phyloP scores from a whole-genome alignment of 257 asterid genomes.

The Dorcoceras hygrometricum region DNA sequence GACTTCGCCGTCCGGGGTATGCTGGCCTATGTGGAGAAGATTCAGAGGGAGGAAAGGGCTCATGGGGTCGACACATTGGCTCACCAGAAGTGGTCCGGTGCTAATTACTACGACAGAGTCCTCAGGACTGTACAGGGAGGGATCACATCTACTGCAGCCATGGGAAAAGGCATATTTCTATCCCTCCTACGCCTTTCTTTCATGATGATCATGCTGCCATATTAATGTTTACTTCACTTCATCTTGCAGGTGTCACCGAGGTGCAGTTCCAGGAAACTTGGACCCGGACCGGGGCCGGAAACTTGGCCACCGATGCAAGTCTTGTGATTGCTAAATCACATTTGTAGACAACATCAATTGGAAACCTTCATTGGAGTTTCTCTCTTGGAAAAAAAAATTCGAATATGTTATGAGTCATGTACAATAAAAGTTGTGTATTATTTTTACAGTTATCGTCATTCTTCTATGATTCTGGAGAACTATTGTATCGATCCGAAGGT shows the following conservation, averaged over 20 bases:
- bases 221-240: too few species aligned
- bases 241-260: not conserved
- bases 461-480: not conserved
- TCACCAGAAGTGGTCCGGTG: conserved; percentile 99
- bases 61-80: conserved; percentile 97
- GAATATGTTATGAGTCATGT: not conserved
- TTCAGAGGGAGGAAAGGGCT: conserved; percentile 85
- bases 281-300: not conserved
- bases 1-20: conserved; percentile 79
- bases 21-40: conserved; percentile 90
- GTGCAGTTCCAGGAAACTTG: not conserved
- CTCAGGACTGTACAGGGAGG: conserved; percentile 97
- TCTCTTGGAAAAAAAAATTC: too few species aligned
- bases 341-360: not conserved
- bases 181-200: too few species aligned
- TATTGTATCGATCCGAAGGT: not conserved
- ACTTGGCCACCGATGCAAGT: not conserved
- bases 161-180: conserved; percentile 84
- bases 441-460: not conserved
- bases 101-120: conserved; percentile 87
- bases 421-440: not conserved
- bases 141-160: conserved; percentile 91
- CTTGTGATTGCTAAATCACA: not conserved
- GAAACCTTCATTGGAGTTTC: not conserved
- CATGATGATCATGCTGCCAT: too few species aligned